These are phyloP conservation scores for Calonectria honghensis DNA, from an alignment of 2,329 filamentous ascomycete genomes.

Conservation along the genomic window DNA sequence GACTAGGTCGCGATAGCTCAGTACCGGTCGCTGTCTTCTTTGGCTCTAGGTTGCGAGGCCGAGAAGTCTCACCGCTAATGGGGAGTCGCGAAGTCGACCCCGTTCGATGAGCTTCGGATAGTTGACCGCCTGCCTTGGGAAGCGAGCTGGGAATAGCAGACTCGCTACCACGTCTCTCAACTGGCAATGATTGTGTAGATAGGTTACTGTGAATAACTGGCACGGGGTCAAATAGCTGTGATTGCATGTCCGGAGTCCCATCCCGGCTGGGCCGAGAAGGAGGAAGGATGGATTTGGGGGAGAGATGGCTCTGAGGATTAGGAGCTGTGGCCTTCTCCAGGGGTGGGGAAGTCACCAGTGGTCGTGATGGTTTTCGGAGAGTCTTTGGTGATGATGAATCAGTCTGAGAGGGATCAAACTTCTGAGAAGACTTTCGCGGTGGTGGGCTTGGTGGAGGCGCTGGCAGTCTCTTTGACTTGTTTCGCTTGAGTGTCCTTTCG, in stretches of 20 bases:
- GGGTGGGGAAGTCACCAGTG: constrained; percentile 58
- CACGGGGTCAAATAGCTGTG: constrained; percentile 70
- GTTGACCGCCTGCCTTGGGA: constrained; percentile 60
- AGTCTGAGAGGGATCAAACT: constrained; percentile 65
- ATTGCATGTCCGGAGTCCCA: constrained; percentile 77
- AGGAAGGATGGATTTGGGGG: constrained; percentile 61
- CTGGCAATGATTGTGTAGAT: constrained; percentile 67
- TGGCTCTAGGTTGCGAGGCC: constrained; percentile 40
- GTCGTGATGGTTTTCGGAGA: constrained; percentile 56
- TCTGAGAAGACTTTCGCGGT: constrained; percentile 77
- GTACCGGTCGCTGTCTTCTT: constrained; percentile 47
- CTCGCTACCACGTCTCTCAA: constrained; percentile 68
- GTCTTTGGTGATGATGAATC: constrained; percentile 63
- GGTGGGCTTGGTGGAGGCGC: constrained; percentile 76
- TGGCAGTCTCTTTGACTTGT: constrained; percentile 66
- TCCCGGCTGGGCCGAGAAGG: constrained; percentile 81
- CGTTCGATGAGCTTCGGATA: constrained; percentile 55
- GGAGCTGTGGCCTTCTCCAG: constrained; percentile 56
- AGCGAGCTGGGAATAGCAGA: constrained; percentile 56
- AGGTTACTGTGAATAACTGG: constrained; percentile 79
- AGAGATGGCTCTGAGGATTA: constrained; percentile 51
- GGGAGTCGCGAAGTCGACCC: constrained; percentile 59
- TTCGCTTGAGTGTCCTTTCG: constrained; percentile 63
- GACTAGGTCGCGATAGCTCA: constrained; percentile 53
- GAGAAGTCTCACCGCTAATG: constrained; percentile 46